Base-by-base conservation (phyloP, 2,329 filamentous ascomycete genomes). In the Dothiorella sarmentorum region DNA sequence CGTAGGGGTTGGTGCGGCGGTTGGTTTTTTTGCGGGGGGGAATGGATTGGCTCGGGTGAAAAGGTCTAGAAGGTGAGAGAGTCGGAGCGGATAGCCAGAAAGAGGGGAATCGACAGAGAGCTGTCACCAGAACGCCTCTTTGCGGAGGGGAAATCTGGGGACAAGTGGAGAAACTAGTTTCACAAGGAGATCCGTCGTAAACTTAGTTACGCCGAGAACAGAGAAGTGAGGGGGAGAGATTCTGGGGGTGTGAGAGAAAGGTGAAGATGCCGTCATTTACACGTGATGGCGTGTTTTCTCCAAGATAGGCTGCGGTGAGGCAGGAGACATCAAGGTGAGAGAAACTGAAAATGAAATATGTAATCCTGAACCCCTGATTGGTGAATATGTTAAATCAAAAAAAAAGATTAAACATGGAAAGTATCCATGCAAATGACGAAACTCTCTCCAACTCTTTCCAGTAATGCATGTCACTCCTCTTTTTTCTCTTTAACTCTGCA, bases 251-350 rank as follows among this genome's bases (percentile, higher is more conserved):
- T 11, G 33, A 29, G 3, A 29, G 24, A 40, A 18, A 10, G 9
- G 31, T 17, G 4, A 15, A 7, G 17, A 22, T 11, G 3, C 20
- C n/a, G 6, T 17, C 9, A 20, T 9, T 7, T 9, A 29, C 49
- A 53, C 49, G 49, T 53, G 49, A 53, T 27, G 22, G 49, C 49
- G 49, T 35, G 49, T 27, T 26, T 18, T 17, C 6, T 6, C 11
- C 4, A 10, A 29, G 10, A 53, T 15, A 40, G 22, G 24, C 6
- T 37, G 5, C n/a, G 7, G 17, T 18, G 10, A 13, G 49, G 40
- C 49, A 53, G 10, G 10, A 13, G 49, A 53, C 49, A 53, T 29
- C 35, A 53, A 53, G 35, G 49, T 40, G 22, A 24, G 6, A 40
- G 15, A 27, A 40, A 40, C 15, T 1, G 5, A 29, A 29, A 26